Percentiles rank a stretch among this genome's conserved stretches.
Conservation (phyloP, 805 yeast species). For the Candida tammaniensis region DNA sequence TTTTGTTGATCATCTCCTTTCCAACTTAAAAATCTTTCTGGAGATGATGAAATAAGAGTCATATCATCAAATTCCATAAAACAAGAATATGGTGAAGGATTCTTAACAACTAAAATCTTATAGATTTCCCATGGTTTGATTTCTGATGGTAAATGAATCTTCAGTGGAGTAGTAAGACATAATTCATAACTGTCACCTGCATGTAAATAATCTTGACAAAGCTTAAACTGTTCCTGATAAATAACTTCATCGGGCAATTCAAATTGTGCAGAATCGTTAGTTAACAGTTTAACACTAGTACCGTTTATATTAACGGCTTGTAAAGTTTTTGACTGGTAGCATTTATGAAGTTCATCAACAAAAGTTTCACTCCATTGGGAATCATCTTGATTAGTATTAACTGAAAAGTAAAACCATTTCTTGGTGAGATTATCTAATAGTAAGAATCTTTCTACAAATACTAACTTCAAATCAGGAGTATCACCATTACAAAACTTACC, state of each 20-base stretch:
- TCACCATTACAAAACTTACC: constrained; percentile 28
- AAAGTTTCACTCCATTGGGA: constrained; percentile 31
- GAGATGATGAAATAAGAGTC: constrained; percentile 79
- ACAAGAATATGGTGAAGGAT: constrained; percentile 93
- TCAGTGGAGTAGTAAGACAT: constrained; percentile 79
- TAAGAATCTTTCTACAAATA: constrained; percentile 65
- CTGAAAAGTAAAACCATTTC: constrained; percentile 51
- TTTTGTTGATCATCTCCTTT: constrained; percentile 33
- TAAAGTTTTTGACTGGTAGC: constrained; percentile 7
- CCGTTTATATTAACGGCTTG: constrained; percentile 12
- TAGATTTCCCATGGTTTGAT: constrained; percentile 76
- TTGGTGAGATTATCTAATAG: constrained; percentile 48
- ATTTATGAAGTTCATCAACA: constrained; percentile 9
- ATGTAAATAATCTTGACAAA: constrained; percentile 65
- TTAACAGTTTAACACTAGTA: constrained; percentile 21
- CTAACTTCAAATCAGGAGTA: constrained; percentile 73
- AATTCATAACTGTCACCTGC: constrained; percentile 92
- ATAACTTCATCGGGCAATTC: constrained; percentile 50
- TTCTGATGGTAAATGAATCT: constrained; percentile 47
- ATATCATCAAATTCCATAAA: constrained; percentile 68
- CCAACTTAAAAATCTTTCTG: constrained; percentile 92
- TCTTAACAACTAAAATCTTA: constrained; percentile 61
- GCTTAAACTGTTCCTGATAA: constrained; percentile 54
- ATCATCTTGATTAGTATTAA: constrained; percentile 36
- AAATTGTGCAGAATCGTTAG: constrained; percentile 22